Evolutionary conservation across 441 rosid species (phyloP), one percentile per base, ranked within the genome.

Genomic region (Adansonia grandidieri): DNA sequence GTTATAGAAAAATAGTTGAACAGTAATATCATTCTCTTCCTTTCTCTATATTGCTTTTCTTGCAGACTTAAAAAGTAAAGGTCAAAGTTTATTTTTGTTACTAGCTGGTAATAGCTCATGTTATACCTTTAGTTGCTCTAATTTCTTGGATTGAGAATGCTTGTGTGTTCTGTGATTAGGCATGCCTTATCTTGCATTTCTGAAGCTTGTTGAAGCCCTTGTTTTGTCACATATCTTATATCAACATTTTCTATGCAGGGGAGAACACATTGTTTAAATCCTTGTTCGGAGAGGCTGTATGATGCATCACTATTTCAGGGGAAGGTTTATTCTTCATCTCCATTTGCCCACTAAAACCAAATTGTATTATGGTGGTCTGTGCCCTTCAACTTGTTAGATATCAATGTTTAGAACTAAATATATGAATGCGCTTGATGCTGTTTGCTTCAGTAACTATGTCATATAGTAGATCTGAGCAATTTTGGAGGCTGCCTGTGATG

Each of bases 201-300:
- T 44, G 68, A 48, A 70, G 77, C 64, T 63, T 71, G 50, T 57
- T 60, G 45, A 9, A 24, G 50, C 8, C 10, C 11, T n/a, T 44
- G 19, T 42, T 72, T 40, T 45, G 37, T 73, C 65, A 60, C 7
- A 45, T 60, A 48, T 42, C 62, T 81, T 73, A 70, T 76, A 66
- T 66, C n/a, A 72, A 67, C 20, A 40, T 69, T 65, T 76, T 77
- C 54, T 5, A 75, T 84, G 86, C 89, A 94, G 98, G 93, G 87
- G 20, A 94, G 91, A 79, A 24, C 92, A 90, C 83, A 94, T 92
- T 78, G 98, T 94, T 19, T 94, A 87, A 94, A 92, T 83, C 95
- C 92, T 76, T 94, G 97, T 80, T 86, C 93, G 20, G 98, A 94
- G 91, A 89, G 97, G 81, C 71, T 92, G 51, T 94, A 94, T 10